Evolutionary conservation across 2,329 filamentous ascomycete genomes (phyloP), one percentile per base, ranked within the genome.

Genomic region (Plenodomus biglobosus): DNA sequence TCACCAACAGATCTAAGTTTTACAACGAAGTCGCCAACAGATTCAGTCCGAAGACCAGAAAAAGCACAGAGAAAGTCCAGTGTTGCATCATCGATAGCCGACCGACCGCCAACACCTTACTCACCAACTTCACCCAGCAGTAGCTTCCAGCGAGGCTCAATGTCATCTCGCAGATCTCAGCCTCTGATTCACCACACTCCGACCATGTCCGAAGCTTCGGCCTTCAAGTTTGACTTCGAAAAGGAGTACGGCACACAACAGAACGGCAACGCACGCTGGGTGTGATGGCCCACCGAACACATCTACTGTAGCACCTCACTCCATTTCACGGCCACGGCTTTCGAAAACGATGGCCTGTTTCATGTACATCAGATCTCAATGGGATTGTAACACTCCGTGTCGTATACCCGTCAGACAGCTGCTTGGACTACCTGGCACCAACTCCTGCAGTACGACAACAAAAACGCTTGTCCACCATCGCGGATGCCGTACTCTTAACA

Each of bases 21-120:
- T 19, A 49, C 56, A 30, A 46, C 58, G 36, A 56, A 58, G 39
- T 64, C 64, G 27, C 62, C 66, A 22, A 53, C 63, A 21, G 59
- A 61, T 40, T 62, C 68, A 8, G 59, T 71, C 40, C 58, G 54
- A 42, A 66, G 64, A 38, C 68, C 67, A 30, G 67, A 70, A 45
- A 61, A 56, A 37, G 64, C 49, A 32, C 67, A 62, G 27, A 65
- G 69, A 39, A 71, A 70, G 59, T 71, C 68, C 13, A 71, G 69
- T 47, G 59, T 66, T 21, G 50, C 53, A 21, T 68, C 63, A 7
- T 69, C 65, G 8, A 53, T 71, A 30, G 65, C 66, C 7, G 69
- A 72, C 46, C 59, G 70, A 40, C 70, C 70, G 45, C 70, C 69
- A 8, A 73, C 70, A 20, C 70, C 70, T 2, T 73, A 71, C 51